phyloP scores from a whole-genome alignment of 2,329 filamentous ascomycete species.

The Ceratocystiopsis brevicomis region DNA sequence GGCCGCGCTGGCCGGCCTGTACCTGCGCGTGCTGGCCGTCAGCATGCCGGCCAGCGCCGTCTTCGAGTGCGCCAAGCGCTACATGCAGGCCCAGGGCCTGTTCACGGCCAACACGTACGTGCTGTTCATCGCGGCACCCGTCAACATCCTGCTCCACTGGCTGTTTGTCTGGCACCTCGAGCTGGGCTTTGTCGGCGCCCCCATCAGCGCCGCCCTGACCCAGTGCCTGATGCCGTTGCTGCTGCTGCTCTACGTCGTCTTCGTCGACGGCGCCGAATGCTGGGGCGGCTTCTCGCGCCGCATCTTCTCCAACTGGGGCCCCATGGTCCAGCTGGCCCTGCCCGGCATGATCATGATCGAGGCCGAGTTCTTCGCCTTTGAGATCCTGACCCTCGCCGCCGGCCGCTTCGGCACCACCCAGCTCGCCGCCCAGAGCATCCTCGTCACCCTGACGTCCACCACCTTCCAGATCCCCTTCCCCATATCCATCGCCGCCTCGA shows the following conservation, averaged over 20 bases:
- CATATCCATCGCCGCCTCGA: conserved; percentile 71
- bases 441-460: conserved; percentile 59
- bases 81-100: conserved; percentile 63
- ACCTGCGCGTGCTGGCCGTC: conserved; percentile 49
- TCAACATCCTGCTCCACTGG: conserved; percentile 65
- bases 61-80: conserved; percentile 64
- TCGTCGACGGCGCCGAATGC: conserved; percentile 53
- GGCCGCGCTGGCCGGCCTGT: conserved; percentile 51
- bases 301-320: conserved; percentile 55
- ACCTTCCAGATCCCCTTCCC: conserved; percentile 89
- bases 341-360: conserved; percentile 88
- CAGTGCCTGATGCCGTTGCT: conserved; percentile 55
- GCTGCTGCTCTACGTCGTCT: conserved; percentile 56
- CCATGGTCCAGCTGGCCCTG: conserved; percentile 73
- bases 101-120: conserved; percentile 69
- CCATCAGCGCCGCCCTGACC: conserved; percentile 56
- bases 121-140: conserved; percentile 52
- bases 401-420: conserved; percentile 62
- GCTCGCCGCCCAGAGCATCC: conserved; percentile 73
- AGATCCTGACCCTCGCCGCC: conserved; percentile 68
- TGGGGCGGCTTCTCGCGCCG: conserved; percentile 62
- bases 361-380: conserved; percentile 84
- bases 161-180: conserved; percentile 54
- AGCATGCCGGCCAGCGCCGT: conserved; percentile 58
- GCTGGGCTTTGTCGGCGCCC: conserved; percentile 57